Base-by-base conservation (phyloP, 768 basidiomycete species). In the Agaricus blazei region DNA sequence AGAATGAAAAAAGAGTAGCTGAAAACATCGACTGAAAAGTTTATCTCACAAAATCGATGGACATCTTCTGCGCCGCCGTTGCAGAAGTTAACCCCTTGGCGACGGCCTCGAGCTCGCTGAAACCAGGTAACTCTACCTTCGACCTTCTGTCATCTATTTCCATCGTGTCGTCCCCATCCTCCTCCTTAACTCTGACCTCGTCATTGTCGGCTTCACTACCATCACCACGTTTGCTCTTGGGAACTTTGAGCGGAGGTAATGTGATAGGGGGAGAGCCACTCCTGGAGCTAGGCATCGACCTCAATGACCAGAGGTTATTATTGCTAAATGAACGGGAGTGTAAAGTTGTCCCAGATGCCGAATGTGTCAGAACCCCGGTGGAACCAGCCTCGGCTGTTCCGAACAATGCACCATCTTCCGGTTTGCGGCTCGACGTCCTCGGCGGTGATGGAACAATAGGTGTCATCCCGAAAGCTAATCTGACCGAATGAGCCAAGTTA, bases 391-490 rank as follows among this genome's bases (percentile, higher is more conserved):
- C 59, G 59, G 27, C 62, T 64, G 62, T 61, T 62, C 9, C 64
- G 63, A 42, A 60, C 63, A 47, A 64, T 63, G 57, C 64, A 55
- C 26, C 63, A 63, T 31, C 60, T 29, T 27, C 53, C 57, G 19
- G 59, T 14, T 60, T 64, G 52, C 56, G 65, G 70, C 57, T 70
- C 68, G 76, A 70, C 23, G 70, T 69, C 54, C 73, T 78, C 34
- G 70, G 68, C 38, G 72, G 69, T 3, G 74, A 68, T 11, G 68
- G 62, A 23, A 79, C 79, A 38, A 93, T 91, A 0, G 90, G 91
- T 5, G 93, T 93, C 90, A 94, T 95, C 3, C 89, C 91, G 60
- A 97, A 97, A 47, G 93, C 93, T 31, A 86, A 76, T 38, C 90
- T 84, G 24, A 96, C 87, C 0, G 87, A 90, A 64, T 91, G 88